Evolutionary conservation across 73 alveolate genomes (phyloP), one percentile per base, ranked within the genome.

Genomic region (Effrenium voratum): DNA sequence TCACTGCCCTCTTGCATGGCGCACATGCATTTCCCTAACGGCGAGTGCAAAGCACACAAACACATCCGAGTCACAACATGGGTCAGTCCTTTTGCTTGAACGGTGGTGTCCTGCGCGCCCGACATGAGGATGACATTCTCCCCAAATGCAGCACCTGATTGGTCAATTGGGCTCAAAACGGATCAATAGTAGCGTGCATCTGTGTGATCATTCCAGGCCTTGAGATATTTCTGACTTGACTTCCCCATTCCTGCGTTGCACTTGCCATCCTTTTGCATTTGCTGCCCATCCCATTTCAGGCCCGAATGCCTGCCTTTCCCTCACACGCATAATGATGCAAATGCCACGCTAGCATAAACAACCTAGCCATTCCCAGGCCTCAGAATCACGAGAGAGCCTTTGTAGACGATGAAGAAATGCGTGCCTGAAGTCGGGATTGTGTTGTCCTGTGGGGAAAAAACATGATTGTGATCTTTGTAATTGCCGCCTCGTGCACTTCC

Each of bases 91-190:
- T 45, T 66, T 24, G 96, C 96, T 68, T 90, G 96, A 45, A 90
- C 66, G 6, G 96, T 90, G 49, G 85, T 75, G 66, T 90, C 96
- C 50, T 90, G 96, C 46, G 85, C 96, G 34, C 96, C 96, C 2
- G 96, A 90, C 96, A 90, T 90, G 75, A 90, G 86, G 86, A 90
- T 90, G 57, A 90, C 96, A 49, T 90, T 90, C 75, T 90, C 96
- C 12, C 96, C 96, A 49, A 90, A 90, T 41, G 96, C 96, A 16
- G 96, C 96, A 19, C 96, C 96, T 90, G 72, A 55, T n/a, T n/a
- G n/a, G n/a, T n/a, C n/a, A n/a, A n/a, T n/a, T n/a, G n/a, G n/a
- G n/a, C n/a, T n/a, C n/a, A n/a, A n/a, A n/a, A n/a, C n/a, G n/a
- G n/a, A n/a, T n/a, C n/a, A n/a, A n/a, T n/a, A n/a, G n/a, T n/a